Evolutionary conservation across 2,329 filamentous ascomycete genomes (phyloP).

Genomic region (Fusarium succisae): DNA sequence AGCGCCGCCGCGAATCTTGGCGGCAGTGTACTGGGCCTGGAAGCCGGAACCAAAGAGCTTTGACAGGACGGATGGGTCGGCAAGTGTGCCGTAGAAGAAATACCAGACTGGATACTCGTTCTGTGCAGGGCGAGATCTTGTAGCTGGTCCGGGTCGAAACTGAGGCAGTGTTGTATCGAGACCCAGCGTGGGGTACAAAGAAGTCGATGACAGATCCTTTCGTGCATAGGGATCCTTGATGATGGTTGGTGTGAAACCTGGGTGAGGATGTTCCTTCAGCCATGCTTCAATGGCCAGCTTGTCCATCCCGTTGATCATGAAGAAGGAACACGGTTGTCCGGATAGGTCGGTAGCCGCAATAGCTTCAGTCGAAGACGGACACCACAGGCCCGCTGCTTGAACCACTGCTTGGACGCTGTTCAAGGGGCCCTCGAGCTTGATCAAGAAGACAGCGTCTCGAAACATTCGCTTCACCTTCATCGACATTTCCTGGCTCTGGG

Average conservation of each 20-base stretch:
- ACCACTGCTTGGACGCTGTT: background rate
- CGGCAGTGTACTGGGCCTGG: background rate
- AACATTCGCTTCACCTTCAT: too few species aligned
- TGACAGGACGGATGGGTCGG: background rate
- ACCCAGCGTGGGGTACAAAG: background rate
- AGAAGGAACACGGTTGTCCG: background rate
- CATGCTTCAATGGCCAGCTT: background rate
- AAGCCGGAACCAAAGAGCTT: background rate
- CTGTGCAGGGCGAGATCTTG: background rate
- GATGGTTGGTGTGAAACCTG: background rate
- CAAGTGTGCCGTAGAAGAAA: slow-evolving; percentile 7
- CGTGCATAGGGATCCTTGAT: background rate
- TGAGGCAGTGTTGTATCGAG: slow-evolving; percentile 12
- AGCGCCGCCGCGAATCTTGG: background rate
- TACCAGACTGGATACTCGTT: slow-evolving; percentile 7
- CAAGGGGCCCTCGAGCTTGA: background rate
- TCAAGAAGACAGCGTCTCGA: background rate
- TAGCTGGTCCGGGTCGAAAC: background rate
- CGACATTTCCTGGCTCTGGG: too few species aligned
- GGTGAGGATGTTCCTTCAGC: rapidly evolving
- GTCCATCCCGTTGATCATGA: background rate
- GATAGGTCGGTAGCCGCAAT: background rate
- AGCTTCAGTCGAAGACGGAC: background rate
- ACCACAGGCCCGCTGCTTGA: background rate
- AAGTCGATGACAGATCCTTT: background rate